Percentiles rank a stretch among this genome's conserved stretches.
phyloP scores from a whole-genome alignment of 2,329 filamentous ascomycete species.

The Stromatinia cepivora region DNA sequence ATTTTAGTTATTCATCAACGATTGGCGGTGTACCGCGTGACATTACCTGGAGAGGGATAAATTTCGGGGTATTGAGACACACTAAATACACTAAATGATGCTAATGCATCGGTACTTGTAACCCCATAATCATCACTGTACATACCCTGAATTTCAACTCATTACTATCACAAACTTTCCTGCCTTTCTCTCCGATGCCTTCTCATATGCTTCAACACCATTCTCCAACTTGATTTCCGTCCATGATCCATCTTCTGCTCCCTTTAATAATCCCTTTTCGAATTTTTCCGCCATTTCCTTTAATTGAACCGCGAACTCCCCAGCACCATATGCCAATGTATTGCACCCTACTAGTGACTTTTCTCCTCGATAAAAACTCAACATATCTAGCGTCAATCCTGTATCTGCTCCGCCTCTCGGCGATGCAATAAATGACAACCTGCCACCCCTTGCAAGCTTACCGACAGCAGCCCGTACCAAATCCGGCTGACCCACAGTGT shows the following conservation, averaged over 20 bases:
- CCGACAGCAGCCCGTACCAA: slow-evolving; percentile 29
- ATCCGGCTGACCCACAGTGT: slow-evolving; percentile 35
- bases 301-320: slow-evolving; percentile 31
- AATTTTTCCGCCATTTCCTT: slow-evolving; percentile 51
- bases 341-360: slow-evolving; percentile 33
- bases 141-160: slow-evolving; percentile 5
- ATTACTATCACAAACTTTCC: slow-evolving; percentile 35
- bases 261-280: slow-evolving; percentile 27
- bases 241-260: slow-evolving; percentile 28
- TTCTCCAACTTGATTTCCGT: slow-evolving; percentile 31
- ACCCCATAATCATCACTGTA: not conserved
- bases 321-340: slow-evolving; percentile 30
- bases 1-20: too few relatives aligned
- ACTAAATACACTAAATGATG: not conserved
- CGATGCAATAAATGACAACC: slow-evolving; percentile 34
- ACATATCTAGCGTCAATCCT: slow-evolving; percentile 33
- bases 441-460: slow-evolving; percentile 31
- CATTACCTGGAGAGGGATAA: too few relatives aligned
- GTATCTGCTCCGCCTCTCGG: slow-evolving; percentile 29
- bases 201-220: slow-evolving; percentile 33
- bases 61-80: too few relatives aligned
- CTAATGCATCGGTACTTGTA: not conserved
- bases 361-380: slow-evolving; percentile 35
- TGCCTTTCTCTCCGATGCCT: slow-evolving; percentile 26
- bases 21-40: too few relatives aligned